A percentile compares a stretch with the other conserved stretches of the same genome.
Evolutionary conservation across 2,329 filamentous ascomycete genomes (phyloP).

Genomic region (Colletotrichum sansevieriae): DNA sequence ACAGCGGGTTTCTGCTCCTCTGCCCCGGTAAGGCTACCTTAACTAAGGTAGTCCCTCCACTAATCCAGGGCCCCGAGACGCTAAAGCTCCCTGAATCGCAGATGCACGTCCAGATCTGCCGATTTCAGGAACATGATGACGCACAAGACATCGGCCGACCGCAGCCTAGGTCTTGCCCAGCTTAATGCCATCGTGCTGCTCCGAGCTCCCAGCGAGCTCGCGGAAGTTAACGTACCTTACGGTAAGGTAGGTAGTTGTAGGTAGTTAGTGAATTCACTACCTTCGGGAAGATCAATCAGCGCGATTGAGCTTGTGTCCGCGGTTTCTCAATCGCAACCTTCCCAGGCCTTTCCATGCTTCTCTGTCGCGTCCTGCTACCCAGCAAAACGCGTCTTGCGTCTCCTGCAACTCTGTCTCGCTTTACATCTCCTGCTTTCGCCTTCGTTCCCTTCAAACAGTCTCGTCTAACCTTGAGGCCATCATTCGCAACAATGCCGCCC

Average conservation of each 20-base stretch:
- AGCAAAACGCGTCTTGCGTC: constrained; percentile 14
- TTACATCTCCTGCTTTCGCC: neutral
- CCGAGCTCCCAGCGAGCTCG: constrained; percentile 2
- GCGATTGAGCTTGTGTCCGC: no score
- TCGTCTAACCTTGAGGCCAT: neutral
- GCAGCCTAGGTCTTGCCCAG: constrained; percentile 20
- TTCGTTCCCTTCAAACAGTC: neutral
- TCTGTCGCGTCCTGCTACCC: constrained; percentile 26
- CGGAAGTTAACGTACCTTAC: neutral
- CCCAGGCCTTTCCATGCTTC: constrained; percentile 8
- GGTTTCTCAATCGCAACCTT: no score
- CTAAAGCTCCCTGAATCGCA: constrained; percentile 27
- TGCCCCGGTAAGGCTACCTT: no score
- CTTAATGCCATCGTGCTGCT: constrained; percentile 13
- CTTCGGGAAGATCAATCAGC: neutral
- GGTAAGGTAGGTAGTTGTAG: neutral
- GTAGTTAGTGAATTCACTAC: no score
- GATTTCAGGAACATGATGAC: constrained; percentile 42
- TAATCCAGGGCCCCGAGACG: constrained; percentile 32
- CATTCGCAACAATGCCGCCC: constrained; percentile 46
- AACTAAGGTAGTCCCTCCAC: neutral
- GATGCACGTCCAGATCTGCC: constrained; percentile 40
- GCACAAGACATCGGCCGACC: constrained; percentile 43
- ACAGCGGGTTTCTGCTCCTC: neutral
- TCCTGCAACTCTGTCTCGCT: neutral